Base-by-base conservation (phyloP, 73 alveolate species). In the Blepharisma japonicum region DNA sequence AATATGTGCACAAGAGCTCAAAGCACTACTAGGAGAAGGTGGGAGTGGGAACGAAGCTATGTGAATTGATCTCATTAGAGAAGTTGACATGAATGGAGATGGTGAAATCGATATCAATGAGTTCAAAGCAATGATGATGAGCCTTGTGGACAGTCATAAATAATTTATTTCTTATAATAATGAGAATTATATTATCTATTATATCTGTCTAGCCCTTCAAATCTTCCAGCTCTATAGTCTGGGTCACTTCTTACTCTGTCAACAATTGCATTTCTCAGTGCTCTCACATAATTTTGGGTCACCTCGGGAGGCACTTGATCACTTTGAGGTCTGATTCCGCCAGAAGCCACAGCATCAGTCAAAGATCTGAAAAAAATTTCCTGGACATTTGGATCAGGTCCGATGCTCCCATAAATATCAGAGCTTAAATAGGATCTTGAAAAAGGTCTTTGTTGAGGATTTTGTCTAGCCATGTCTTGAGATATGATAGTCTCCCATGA, bases 51-150 rank as follows among this genome's bases (percentile, higher is more conserved):
- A 66, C 18, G 90, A 81, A 6, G 5, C 55, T 54, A 66, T 77
- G 32, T 88, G 95, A 92, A 74, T 68, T 32, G 88, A 86, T 32
- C 86, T 88, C 20, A 77, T 88, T 14, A 80, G 85, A 71, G 95
- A 88, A 77, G 90, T 85, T 1, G 95, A 88, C 79, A 23, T 68
- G 51, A 80, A 88, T 80, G 85, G 87, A 18, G 95, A 88, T 85
- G 95, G 95, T 8, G 77, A 85, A 54, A 88, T 88, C n/a, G 78
- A 87, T n/a, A 81, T 80, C 38, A 84, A 84, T 56, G 95, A 88
- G 71, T 88, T 88, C 72, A 50, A 80, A 23, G 68, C 55, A 5
- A 88, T 88, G 92, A 88, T 88, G 95, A 32, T 32, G 42, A 32
- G 42, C 42, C 42, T 32, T 32, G 42, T 32, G 42, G 42, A 32